Conservation (phyloP, 2,329 filamentous ascomycete species). For the Trichoderma sp. region DNA sequence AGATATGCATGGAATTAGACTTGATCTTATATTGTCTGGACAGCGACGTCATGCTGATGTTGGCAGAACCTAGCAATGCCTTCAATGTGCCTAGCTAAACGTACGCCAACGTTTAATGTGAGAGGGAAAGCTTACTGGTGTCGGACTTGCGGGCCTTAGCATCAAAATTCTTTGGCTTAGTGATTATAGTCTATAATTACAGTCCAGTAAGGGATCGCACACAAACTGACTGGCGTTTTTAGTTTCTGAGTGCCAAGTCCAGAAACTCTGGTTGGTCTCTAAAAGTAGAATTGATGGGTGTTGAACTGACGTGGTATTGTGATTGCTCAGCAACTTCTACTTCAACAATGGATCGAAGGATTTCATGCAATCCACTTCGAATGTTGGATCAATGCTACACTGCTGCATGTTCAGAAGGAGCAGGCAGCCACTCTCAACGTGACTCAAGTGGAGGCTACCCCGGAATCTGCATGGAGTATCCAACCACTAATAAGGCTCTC, state of each 20-base stretch:
- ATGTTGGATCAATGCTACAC: background rate
- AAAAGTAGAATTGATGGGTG: background rate
- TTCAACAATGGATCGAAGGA: background rate
- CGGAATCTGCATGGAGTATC: background rate
- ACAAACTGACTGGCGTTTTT: background rate
- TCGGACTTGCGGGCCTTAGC: background rate
- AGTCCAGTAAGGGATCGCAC: background rate
- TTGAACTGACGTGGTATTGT: no score
- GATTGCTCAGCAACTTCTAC: background rate
- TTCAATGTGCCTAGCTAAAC: background rate
- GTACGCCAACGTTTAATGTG: background rate
- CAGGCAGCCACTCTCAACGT: background rate
- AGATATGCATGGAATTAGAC: background rate
- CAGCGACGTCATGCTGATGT: background rate
- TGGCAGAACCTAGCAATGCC: background rate
- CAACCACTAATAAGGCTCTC: background rate
- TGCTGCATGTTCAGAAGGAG: background rate
- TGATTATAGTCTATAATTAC: background rate
- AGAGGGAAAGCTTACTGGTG: background rate
- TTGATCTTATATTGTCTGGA: background rate
- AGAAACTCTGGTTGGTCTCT: background rate
- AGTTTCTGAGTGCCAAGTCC: background rate
- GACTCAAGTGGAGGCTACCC: background rate
- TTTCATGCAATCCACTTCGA: background rate
- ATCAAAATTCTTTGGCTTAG: background rate